Percentiles rank a stretch among this genome's conserved stretches.
Evolutionary conservation across 2,329 filamentous ascomycete species (phyloP).

Genomic region (Dendryphion nanum): DNA sequence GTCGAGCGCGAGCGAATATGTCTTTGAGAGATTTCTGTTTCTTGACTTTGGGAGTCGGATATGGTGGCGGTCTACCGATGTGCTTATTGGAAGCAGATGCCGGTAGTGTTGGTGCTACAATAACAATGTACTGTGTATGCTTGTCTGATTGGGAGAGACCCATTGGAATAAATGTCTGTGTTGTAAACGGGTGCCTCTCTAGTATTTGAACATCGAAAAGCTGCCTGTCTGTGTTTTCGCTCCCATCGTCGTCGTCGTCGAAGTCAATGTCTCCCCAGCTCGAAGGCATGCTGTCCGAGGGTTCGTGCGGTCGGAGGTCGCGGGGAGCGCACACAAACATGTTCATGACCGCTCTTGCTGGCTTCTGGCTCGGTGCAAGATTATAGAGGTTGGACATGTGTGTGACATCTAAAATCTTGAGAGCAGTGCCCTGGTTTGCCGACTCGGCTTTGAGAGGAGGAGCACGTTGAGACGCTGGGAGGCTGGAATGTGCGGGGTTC

Average conservation of each 20-base stretch:
- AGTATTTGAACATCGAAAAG: conserved; percentile 70
- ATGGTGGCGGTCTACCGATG: conserved; percentile 39
- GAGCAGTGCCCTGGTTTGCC: conserved; percentile 82
- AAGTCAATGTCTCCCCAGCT: conserved; percentile 34
- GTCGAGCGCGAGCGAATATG: conserved; percentile 43
- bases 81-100: conserved; percentile 35
- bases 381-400: conserved; percentile 68
- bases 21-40: conserved; percentile 33
- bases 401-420: conserved; percentile 84
- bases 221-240: conserved; percentile 18
- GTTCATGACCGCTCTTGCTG: conserved; percentile 68
- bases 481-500: conserved; percentile 62
- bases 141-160: conserved; percentile 51
- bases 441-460: conserved; percentile 50
- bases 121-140: conserved; percentile 68
- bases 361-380: conserved; percentile 59
- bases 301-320: conserved; percentile 45
- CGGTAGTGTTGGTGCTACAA: conserved; percentile 78
- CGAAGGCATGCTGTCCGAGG: conserved; percentile 34
- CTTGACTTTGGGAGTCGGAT: conserved; percentile 37
- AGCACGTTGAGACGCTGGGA: conserved; percentile 50
- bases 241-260: conserved; percentile 32
- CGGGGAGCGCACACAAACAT: conserved; percentile 85
- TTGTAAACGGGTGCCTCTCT: conserved; percentile 90
- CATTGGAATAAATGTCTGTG: conserved; percentile 87